These are phyloP conservation scores for Naegleria lovaniensis DNA, from an alignment of 208 protist species.

Conservation along the genomic window DNA sequence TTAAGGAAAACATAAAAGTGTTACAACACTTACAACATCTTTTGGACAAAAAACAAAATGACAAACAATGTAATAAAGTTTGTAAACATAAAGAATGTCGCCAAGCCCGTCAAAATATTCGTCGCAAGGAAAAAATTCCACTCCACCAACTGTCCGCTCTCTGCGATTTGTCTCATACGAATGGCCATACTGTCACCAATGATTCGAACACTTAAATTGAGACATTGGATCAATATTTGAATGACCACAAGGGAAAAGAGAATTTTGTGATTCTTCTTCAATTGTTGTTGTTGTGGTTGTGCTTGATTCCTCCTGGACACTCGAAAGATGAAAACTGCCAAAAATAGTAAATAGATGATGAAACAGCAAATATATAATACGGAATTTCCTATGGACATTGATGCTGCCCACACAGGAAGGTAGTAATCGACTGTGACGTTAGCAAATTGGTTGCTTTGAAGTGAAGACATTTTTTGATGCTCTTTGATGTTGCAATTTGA, in stretches of 20 bases:
- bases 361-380: background rate
- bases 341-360: background rate
- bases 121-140: background rate
- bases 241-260: background rate
- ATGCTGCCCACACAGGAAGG: background rate
- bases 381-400: background rate
- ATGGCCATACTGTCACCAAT: background rate
- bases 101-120: background rate
- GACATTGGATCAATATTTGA: background rate
- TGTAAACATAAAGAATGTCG: background rate
- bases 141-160: background rate
- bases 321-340: background rate
- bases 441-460: background rate
- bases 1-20: too few species aligned
- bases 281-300: background rate
- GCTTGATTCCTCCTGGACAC: background rate
- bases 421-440: background rate
- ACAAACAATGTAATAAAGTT: background rate
- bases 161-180: background rate
- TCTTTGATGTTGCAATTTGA: background rate
- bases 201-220: background rate
- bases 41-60: background rate
- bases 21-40: background rate
- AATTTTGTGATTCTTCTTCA: background rate
- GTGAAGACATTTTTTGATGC: background rate